phyloP scores from a whole-genome alignment of 805 yeast genomes.

The Suhomyces sp. region DNA sequence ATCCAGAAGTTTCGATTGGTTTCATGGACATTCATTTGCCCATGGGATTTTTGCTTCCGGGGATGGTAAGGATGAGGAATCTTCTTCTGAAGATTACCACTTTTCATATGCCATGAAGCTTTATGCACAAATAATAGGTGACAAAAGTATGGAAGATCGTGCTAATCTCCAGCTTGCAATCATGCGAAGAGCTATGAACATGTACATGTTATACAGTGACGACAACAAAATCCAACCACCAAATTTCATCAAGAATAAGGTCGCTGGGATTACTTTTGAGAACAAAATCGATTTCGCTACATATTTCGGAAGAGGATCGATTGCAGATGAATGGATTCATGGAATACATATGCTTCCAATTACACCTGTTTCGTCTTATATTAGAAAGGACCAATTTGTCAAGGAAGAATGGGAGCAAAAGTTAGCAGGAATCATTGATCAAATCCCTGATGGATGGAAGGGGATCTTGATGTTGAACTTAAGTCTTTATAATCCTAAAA shows the following conservation, averaged over 20 bases:
- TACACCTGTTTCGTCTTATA: slow-evolving; percentile 63
- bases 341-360: slow-evolving; percentile 79
- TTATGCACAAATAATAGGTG: slow-evolving; percentile 58
- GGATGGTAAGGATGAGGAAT: slow-evolving; percentile 77
- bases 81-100: slow-evolving; percentile 73
- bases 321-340: slow-evolving; percentile 62
- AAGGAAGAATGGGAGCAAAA: slow-evolving; percentile 63
- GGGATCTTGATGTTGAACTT: slow-evolving; percentile 70
- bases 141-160: slow-evolving; percentile 50
- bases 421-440: slow-evolving; percentile 43
- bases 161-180: slow-evolving; percentile 63
- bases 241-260: slow-evolving; percentile 58
- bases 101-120: slow-evolving; percentile 66
- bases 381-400: slow-evolving; percentile 54
- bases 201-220: slow-evolving; percentile 54
- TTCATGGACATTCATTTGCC: slow-evolving; percentile 77
- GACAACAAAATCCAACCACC: slow-evolving; percentile 58
- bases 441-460: slow-evolving; percentile 66
- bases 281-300: slow-evolving; percentile 74
- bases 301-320: slow-evolving; percentile 66
- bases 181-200: slow-evolving; percentile 51
- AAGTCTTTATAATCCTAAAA: slow-evolving; percentile 68
- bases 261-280: slow-evolving; percentile 72
- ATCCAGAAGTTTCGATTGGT: slow-evolving; percentile 72
- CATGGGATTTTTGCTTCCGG: slow-evolving; percentile 68